Evolutionary conservation across 495 filamentous ascomycete species (phyloP).

Genomic region (Penicillium cataractarum): DNA sequence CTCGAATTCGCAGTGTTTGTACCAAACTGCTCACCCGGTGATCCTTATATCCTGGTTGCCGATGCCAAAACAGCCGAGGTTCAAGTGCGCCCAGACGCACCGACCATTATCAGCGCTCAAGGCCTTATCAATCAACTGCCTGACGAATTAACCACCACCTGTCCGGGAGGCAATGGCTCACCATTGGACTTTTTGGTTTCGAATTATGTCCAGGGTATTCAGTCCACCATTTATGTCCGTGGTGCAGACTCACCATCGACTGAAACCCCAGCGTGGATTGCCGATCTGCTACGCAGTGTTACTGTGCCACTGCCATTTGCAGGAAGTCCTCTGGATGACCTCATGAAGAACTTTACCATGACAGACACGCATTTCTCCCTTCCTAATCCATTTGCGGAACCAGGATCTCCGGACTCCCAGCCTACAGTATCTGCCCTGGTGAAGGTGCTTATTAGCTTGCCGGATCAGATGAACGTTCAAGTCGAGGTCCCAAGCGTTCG

Average conservation of each 20-base stretch:
- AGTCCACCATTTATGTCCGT: constrained; percentile 77
- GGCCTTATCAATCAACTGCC: constrained; percentile 73
- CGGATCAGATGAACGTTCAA: constrained; percentile 82
- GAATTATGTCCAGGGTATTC: constrained; percentile 76
- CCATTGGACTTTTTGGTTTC: constrained; percentile 84
- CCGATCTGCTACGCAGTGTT: constrained; percentile 76
- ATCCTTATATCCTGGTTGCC: constrained; percentile 71
- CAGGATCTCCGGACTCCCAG: constrained; percentile 70
- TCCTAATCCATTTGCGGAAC: constrained; percentile 75
- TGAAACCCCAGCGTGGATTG: constrained; percentile 78
- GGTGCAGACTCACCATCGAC: constrained; percentile 68
- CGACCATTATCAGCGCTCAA: constrained; percentile 67
- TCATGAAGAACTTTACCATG: constrained; percentile 85
- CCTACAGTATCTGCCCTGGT: constrained; percentile 82
- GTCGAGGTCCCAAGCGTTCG: constrained; percentile 74
- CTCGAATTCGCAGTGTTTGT: constrained; percentile 85
- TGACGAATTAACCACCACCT: constrained; percentile 65
- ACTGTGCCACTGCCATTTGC: constrained; percentile 84
- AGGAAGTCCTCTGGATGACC: constrained; percentile 73
- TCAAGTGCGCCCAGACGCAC: constrained; percentile 62
- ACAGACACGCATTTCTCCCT: constrained; percentile 81
- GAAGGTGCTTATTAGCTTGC: constrained; percentile 72
- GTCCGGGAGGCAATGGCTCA: constrained; percentile 74
- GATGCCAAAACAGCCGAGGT: constrained; percentile 69
- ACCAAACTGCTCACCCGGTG: constrained; percentile 67